A percentile compares a stretch with the other conserved stretches of the same genome.
Evolutionary conservation across 345 rosid species (phyloP).

Genomic region (Nephelium lappaceum): DNA sequence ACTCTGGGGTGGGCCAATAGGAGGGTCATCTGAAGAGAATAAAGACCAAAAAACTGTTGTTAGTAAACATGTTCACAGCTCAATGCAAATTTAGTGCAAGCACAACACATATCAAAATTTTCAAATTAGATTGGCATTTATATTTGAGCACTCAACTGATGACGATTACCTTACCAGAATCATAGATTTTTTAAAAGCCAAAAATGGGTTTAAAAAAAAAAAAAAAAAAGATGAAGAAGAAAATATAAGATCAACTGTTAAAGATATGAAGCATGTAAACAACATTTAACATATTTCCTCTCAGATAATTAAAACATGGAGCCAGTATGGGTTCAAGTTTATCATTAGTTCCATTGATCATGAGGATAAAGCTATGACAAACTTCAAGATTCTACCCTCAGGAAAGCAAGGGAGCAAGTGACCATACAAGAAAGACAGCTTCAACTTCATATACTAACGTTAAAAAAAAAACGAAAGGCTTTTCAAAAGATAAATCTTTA

Average conservation of each 20-base stretch:
- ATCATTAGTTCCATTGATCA: no score
- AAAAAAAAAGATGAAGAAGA: neutral
- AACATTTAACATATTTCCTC: no score
- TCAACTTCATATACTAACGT: no score
- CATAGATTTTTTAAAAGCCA: neutral
- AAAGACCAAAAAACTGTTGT: neutral
- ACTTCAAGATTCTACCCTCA: no score
- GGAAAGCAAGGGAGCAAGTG: no score
- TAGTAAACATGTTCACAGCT: neutral
- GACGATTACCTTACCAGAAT: neutral
- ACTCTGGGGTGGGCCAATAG: constrained; percentile 25
- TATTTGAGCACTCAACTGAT: neutral
- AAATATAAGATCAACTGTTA: neutral
- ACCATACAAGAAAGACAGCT: no score
- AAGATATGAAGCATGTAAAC: neutral
- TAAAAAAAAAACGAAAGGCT: no score
- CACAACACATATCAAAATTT: neutral
- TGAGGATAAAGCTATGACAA: no score
- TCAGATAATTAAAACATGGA: no score
- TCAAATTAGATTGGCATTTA: neutral
- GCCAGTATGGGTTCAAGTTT: no score
- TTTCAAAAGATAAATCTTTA: no score
- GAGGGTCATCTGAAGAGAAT: constrained; percentile 32
- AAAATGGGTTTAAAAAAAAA: neutral
- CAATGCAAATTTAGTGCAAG: neutral